These are phyloP conservation scores for Marchantia polymorpha DNA, from an alignment of 225 moss, liverwort and hornwort species.

Conservation along the genomic window DNA sequence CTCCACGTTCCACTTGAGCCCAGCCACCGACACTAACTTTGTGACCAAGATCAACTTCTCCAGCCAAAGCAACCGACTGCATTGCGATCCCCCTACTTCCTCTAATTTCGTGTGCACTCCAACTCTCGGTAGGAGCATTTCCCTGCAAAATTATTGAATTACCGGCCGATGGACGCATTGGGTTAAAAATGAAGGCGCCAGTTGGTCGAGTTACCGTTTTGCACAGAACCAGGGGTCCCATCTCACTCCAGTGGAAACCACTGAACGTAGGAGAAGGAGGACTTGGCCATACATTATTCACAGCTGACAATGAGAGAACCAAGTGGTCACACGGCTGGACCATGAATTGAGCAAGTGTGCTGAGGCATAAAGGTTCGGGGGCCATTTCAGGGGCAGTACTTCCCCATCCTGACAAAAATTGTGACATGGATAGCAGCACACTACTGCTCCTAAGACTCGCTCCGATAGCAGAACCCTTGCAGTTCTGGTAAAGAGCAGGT, in stretches of 20 bases:
- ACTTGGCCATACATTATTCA: conserved; percentile 72
- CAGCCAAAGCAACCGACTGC: conserved; percentile 81
- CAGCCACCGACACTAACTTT: conserved; percentile 77
- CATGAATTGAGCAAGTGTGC: conserved; percentile 81
- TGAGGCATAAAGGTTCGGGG: conserved; percentile 64
- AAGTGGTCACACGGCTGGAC: conserved; percentile 78
- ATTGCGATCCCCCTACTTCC: conserved; percentile 55
- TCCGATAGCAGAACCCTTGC: conserved; percentile 78
- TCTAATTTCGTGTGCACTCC: conserved; percentile 41
- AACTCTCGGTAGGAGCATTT: conserved; percentile 43
- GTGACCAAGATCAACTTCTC: conserved; percentile 75
- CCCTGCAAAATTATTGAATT: conserved; percentile 52
- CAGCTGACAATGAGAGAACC: conserved; percentile 73
- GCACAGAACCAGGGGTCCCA: conserved; percentile 84
- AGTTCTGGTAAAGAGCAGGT: conserved; percentile 73
- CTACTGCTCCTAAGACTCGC: conserved; percentile 60
- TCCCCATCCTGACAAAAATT: conserved; percentile 86
- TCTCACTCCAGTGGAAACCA: conserved; percentile 83
- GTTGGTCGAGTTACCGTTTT: conserved; percentile 57
- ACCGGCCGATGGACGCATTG: conserved; percentile 45
- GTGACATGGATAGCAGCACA: conserved; percentile 70
- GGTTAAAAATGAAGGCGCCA: conserved; percentile 48
- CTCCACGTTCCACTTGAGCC: conserved; percentile 73
- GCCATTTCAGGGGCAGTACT: conserved; percentile 40
- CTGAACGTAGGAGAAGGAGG: conserved; percentile 62